Evolutionary conservation across 2,329 filamentous ascomycete species (phyloP).

Genomic region (Penicillium sp.): DNA sequence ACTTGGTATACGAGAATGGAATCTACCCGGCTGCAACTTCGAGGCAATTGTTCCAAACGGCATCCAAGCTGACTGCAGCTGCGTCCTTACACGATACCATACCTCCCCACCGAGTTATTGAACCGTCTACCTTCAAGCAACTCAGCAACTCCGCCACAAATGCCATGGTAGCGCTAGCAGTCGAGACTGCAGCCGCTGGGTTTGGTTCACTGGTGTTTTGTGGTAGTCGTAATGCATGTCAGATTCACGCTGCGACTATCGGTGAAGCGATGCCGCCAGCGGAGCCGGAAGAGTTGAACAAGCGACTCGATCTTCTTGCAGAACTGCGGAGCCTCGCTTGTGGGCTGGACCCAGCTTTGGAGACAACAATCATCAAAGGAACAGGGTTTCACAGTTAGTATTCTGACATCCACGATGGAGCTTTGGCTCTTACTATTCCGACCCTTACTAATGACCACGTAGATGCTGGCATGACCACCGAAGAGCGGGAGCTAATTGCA

Average conservation of each 20-base stretch:
- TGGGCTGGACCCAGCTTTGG: conserved; percentile 64
- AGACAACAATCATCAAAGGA: conserved; percentile 62
- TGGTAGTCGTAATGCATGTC: conserved; percentile 65
- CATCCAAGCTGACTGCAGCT: conserved; percentile 48
- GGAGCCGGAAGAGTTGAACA: conserved; percentile 52
- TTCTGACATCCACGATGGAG: background rate
- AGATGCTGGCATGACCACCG: conserved; percentile 60
- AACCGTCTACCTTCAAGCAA: conserved; percentile 59
- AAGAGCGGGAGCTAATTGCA: conserved; percentile 71
- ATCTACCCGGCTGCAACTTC: conserved; percentile 64
- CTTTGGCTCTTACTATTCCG: background rate
- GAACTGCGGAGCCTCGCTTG: conserved; percentile 65
- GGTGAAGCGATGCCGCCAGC: conserved; percentile 60
- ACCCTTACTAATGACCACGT: conserved; percentile 28
- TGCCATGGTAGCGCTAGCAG: conserved; percentile 66
- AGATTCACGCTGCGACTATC: conserved; percentile 66
- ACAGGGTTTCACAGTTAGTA: conserved; percentile 71
- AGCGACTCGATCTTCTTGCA: conserved; percentile 62
- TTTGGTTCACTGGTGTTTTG: conserved; percentile 74
- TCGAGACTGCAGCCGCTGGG: conserved; percentile 65
- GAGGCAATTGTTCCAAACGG: conserved; percentile 57
- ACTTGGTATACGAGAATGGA: conserved; percentile 68
- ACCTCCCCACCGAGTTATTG: conserved; percentile 48
- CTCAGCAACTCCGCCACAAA: conserved; percentile 65
- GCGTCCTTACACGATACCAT: conserved; percentile 34